These are phyloP conservation scores for Drechslerella coelobrocha DNA, from an alignment of 2,329 filamentous ascomycete genomes.

Conservation along the genomic window DNA sequence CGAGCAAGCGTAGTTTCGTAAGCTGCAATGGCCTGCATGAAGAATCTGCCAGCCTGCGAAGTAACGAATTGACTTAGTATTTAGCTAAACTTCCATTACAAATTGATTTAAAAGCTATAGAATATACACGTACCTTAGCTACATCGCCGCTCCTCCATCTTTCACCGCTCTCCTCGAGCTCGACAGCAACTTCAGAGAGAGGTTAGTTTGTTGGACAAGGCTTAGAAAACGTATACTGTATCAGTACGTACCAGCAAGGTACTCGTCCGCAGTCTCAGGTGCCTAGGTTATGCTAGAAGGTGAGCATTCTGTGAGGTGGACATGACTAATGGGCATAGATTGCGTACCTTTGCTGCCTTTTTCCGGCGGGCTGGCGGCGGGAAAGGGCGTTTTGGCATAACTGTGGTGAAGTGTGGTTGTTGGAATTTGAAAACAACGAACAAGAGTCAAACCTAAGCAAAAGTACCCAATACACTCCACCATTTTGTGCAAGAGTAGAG, in stretches of 20 bases:
- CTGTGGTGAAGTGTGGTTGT: neutral
- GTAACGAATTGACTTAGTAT: neutral
- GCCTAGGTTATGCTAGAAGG: slow-evolving; percentile 6
- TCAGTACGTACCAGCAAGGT: slow-evolving; percentile 26
- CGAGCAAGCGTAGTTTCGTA: slow-evolving; percentile 51
- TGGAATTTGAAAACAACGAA: neutral
- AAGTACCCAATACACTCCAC: neutral
- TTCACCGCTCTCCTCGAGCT: slow-evolving; percentile 54
- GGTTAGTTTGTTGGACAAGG: neutral
- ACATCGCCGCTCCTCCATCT: slow-evolving; percentile 54
- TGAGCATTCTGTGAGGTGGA: slow-evolving; percentile 1
- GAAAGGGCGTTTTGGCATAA: slow-evolving; percentile 46
- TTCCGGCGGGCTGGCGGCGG: slow-evolving; percentile 33
- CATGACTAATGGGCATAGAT: neutral
- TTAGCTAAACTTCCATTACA: neutral
- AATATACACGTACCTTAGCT: slow-evolving; percentile 47
- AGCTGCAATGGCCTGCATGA: slow-evolving; percentile 52
- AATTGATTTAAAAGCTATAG: neutral
- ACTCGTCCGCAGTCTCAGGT: slow-evolving; percentile 44
- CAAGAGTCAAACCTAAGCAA: neutral
- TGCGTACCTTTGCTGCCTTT: slow-evolving; percentile 43
- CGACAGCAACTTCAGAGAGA: slow-evolving; percentile 50
- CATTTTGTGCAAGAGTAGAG: too few species aligned
- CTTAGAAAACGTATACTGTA: neutral
- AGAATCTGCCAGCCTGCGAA: slow-evolving; percentile 53